Conservation (phyloP, 139 green algal genomes). For the Trebouxia sp. region DNA sequence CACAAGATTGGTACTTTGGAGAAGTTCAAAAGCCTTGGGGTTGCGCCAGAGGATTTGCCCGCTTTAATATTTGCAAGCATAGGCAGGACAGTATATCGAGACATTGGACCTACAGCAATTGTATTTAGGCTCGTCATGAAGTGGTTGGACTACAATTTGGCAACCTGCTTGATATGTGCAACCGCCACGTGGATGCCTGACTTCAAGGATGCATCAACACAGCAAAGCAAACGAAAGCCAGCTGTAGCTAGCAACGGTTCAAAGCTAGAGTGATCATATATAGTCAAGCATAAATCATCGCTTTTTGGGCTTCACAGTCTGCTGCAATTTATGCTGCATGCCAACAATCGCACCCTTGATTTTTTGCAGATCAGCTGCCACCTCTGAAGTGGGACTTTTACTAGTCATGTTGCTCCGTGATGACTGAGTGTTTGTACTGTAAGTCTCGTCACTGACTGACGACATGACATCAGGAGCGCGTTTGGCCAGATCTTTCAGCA, state of each 20-base stretch:
- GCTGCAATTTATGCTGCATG: constrained; percentile 22
- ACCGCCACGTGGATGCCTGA: constrained; percentile 77
- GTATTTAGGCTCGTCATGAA: constrained; percentile 89
- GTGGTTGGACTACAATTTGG: constrained; percentile 87
- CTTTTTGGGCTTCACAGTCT: background rate
- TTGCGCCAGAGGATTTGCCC: constrained; percentile 82
- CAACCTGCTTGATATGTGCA: constrained; percentile 61
- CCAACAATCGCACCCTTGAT: constrained; percentile 13
- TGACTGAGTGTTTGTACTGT: background rate
- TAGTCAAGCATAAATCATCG: background rate
- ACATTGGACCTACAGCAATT: constrained; percentile 83
- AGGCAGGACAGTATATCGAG: constrained; percentile 81
- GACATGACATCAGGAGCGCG: constrained; percentile 13
- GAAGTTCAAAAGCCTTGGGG: constrained; percentile 91
- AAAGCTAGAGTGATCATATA: background rate
- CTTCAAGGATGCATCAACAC: constrained; percentile 57
- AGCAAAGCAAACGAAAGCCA: background rate
- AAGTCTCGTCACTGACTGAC: constrained; percentile 6
- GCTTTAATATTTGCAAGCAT: constrained; percentile 60
- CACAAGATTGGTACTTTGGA: constrained; percentile 87
- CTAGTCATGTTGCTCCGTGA: background rate
- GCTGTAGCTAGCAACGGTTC: background rate
- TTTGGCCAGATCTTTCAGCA: constrained; percentile 46
- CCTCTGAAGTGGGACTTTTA: constrained; percentile 25
- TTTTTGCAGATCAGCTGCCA: constrained; percentile 24